Conservation (phyloP, 208 protist species). For the Trypanosoma melophagium region DNA sequence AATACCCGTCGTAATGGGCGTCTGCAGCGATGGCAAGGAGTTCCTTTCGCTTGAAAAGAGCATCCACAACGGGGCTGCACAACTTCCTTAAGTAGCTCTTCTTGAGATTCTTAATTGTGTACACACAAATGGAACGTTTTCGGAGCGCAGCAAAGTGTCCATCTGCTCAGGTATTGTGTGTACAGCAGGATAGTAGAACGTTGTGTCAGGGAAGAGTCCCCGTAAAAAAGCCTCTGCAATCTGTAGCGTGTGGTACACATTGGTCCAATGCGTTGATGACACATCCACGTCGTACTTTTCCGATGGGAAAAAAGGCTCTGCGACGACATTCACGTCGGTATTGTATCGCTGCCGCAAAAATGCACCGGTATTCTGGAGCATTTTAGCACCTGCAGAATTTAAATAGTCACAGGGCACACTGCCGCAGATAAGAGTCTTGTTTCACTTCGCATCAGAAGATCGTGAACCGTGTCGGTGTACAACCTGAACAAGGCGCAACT, state of each 20-base stretch:
- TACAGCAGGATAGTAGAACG: constrained; percentile 39
- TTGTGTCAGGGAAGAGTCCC: constrained; percentile 27
- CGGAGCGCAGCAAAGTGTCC: constrained; percentile 33
- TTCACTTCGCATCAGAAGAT: constrained; percentile 28
- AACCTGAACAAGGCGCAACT: constrained; percentile 19
- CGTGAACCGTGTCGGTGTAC: constrained; percentile 40
- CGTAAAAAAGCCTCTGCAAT: constrained; percentile 30
- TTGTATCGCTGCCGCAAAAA: constrained; percentile 34
- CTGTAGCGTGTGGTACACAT: constrained; percentile 37
- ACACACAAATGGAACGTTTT: constrained; percentile 26
- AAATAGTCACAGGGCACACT: constrained; percentile 31
- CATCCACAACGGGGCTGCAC: constrained; percentile 21
- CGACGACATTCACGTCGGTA: constrained; percentile 10
- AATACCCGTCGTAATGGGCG: constrained; percentile 30
- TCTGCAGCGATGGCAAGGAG: constrained; percentile 32
- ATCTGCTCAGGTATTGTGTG: constrained; percentile 31
- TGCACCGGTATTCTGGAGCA: constrained; percentile 31
- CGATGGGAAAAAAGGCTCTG: constrained; percentile 20
- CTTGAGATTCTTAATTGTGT: constrained; percentile 14
- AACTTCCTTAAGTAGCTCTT: neutral
- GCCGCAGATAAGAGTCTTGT: constrained; percentile 30
- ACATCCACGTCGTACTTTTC: constrained; percentile 28
- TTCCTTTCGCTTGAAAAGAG: constrained; percentile 5
- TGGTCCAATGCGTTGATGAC: constrained; percentile 29
- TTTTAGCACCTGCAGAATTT: constrained; percentile 27